Percentiles rank a stretch among this genome's conserved stretches.
Conservation (phyloP, 2,329 filamentous ascomycete species). For the Ophiostoma ips region DNA sequence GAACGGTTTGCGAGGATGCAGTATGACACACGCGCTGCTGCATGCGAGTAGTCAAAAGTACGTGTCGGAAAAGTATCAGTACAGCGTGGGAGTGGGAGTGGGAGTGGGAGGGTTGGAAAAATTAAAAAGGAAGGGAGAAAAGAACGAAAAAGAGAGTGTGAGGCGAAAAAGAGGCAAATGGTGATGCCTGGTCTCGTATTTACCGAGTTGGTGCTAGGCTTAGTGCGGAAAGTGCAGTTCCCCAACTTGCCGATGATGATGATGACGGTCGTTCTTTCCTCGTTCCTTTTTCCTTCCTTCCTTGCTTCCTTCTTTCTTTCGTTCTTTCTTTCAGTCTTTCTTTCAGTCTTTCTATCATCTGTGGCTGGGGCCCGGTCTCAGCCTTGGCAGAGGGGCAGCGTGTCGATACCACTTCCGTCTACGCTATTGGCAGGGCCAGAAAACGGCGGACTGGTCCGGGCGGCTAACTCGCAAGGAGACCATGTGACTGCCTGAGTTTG, state of each 20-base stretch:
- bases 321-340: not conserved
- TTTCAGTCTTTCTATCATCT: not conserved
- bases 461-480: too few relatives aligned
- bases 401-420: not conserved
- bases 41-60: too few relatives aligned
- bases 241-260: not conserved
- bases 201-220: too few relatives aligned
- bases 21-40: too few relatives aligned
- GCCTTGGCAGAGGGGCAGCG: constrained; percentile 3
- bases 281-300: not conserved
- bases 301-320: not conserved
- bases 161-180: not conserved
- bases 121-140: not conserved
- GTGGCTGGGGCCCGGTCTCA: not conserved
- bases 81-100: too few relatives aligned
- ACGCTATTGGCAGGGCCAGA: too few relatives aligned
- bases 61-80: too few relatives aligned
- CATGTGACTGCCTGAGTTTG: too few relatives aligned
- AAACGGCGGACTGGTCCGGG: too few relatives aligned
- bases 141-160: not conserved
- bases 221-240: not conserved
- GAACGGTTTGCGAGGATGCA: too few relatives aligned
- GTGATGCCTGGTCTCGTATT: too few relatives aligned
- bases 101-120: too few relatives aligned
- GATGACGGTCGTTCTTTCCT: not conserved